Conservation (phyloP, 2,329 filamentous ascomycete genomes). For the Teratosphaeria viscida region DNA sequence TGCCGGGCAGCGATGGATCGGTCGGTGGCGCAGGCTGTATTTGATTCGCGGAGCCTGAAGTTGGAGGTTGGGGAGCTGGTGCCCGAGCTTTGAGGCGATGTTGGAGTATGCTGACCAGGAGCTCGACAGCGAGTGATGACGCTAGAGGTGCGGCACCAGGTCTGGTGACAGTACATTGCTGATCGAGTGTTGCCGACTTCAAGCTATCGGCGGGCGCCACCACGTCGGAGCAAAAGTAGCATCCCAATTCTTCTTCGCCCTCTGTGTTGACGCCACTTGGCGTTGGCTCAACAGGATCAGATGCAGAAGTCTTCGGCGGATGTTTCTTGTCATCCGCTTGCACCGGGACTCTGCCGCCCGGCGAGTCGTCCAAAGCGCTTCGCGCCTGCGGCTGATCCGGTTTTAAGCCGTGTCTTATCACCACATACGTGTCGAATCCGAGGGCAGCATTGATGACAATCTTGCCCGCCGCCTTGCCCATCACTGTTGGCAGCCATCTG, state of each 20-base stretch:
- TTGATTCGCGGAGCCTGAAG: conserved; percentile 11
- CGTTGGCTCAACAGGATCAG: conserved; percentile 7
- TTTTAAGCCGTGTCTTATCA: conserved; percentile 84
- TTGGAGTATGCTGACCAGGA: conserved; percentile 78
- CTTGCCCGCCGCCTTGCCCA: conserved; percentile 87
- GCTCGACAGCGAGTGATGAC: conserved; percentile 80
- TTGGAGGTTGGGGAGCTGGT: conserved; percentile 22
- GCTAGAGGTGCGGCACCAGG: conserved; percentile 88
- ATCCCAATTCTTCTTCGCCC: conserved; percentile 63
- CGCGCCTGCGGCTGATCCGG: conserved; percentile 10
- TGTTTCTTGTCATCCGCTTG: conserved; percentile 13
- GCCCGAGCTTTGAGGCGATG: conserved; percentile 39
- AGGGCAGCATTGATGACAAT: conserved; percentile 95
- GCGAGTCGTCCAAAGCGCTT: conserved; percentile 9
- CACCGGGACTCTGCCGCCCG: conserved; percentile 11
- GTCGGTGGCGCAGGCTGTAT: conserved; percentile 25
- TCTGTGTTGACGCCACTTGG: conserved; percentile 16
- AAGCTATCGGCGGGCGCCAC: conserved; percentile 88
- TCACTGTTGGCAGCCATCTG: conserved; percentile 88
- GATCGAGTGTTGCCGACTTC: conserved; percentile 89
- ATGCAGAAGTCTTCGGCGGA: conserved; percentile 12
- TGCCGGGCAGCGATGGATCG: conserved; percentile 17
- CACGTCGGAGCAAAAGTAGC: conserved; percentile 98
- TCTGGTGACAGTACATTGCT: conserved; percentile 94
- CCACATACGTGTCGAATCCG: conserved; percentile 92